Evolutionary conservation across 768 basidiomycete genomes (phyloP).

Genomic region (Tulasnella sp.): DNA sequence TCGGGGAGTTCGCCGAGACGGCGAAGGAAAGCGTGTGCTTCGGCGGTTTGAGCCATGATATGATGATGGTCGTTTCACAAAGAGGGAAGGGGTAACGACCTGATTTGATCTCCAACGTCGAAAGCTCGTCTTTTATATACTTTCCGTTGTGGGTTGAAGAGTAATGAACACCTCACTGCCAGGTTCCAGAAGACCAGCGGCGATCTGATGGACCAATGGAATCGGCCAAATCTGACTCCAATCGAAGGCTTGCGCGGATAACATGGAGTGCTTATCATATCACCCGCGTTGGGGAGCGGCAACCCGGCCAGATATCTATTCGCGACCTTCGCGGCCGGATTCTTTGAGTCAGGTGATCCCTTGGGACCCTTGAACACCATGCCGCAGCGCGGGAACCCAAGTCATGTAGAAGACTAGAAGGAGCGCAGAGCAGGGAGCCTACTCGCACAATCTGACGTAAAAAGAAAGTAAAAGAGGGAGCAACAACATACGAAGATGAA

Average conservation of each 20-base stretch:
- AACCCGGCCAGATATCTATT: too few species aligned
- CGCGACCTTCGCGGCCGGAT: too few species aligned
- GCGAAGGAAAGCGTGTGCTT: constrained; percentile 19
- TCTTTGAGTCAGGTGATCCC: too few species aligned
- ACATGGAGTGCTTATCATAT: neutral
- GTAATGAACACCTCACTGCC: neutral
- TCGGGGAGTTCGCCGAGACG: constrained; percentile 16
- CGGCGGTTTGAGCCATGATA: constrained; percentile 19
- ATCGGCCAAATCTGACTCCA: neutral
- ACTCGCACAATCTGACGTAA: too few species aligned
- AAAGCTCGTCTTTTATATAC: neutral
- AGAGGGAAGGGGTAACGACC: neutral
- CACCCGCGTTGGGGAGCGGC: neutral
- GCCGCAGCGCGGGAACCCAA: too few species aligned
- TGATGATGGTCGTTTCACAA: neutral
- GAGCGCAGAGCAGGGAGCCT: too few species aligned
- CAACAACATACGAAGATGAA: neutral
- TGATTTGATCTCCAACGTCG: neutral
- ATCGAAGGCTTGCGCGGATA: neutral
- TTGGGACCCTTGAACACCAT: too few species aligned
- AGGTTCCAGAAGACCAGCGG: neutral
- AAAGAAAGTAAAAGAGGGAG: too few species aligned
- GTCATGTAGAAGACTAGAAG: too few species aligned
- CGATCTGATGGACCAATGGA: neutral
- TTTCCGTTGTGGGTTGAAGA: neutral